phyloP scores from a whole-genome alignment of 805 yeast species.

The Monosporozyma unispora region DNA sequence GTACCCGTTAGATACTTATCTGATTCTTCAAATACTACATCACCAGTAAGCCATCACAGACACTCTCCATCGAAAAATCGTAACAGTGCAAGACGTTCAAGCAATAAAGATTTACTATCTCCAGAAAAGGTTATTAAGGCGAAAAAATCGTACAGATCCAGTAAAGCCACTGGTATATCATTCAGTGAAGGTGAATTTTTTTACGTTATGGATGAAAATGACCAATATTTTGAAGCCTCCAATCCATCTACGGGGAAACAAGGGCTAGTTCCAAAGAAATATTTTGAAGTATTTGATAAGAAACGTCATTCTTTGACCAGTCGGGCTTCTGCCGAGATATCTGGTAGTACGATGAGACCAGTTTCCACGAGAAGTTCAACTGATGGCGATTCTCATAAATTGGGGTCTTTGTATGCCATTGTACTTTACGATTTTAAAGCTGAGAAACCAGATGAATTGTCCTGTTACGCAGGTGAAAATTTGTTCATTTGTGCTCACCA shows the following conservation, averaged over 20 bases:
- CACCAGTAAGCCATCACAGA: conserved; percentile 2
- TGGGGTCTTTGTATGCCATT: conserved; percentile 63
- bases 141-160: conserved; percentile 64
- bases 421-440: conserved; percentile 83
- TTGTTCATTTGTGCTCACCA: conserved; percentile 93
- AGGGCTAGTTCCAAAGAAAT: conserved; percentile 82
- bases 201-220: conserved; percentile 59
- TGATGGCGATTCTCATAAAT: conserved; percentile 10
- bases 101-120: conserved; percentile 12
- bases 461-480: conserved; percentile 77
- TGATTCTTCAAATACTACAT: conserved; percentile 4
- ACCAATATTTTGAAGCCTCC: conserved; percentile 79
- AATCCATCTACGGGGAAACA: conserved; percentile 69
- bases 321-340: not conserved
- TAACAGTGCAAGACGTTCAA: conserved; percentile 2
- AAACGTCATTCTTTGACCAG: conserved; percentile 35
- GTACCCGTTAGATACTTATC: conserved; percentile 16
- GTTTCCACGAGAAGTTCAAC: conserved; percentile 7
- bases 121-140: conserved; percentile 85
- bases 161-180: conserved; percentile 69
- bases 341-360: not conserved
- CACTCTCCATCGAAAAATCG: conserved; percentile 5
- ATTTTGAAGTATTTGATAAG: conserved; percentile 70
- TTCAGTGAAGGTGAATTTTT: conserved; percentile 83
- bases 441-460: conserved; percentile 68